These are phyloP conservation scores for Coemansia sp. DNA, from an alignment of 192 early-diverging fungal species.

Conservation along the genomic window DNA sequence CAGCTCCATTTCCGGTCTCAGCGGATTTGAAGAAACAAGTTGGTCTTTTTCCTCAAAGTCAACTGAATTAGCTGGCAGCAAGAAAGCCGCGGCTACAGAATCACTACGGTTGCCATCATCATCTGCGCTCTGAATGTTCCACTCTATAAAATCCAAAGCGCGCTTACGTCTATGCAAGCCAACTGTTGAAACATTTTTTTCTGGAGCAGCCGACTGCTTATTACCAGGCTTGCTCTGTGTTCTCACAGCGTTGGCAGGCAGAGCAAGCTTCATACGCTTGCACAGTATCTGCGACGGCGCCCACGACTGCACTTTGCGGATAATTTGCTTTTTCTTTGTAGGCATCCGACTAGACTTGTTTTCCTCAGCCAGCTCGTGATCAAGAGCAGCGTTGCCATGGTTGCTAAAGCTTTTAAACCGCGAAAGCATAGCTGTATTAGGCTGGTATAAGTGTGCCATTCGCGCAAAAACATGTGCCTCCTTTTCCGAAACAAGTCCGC, in stretches of 20 bases:
- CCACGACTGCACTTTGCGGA: not conserved
- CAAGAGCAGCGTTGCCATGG: not conserved
- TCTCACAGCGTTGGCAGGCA: not conserved
- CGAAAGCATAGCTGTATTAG: not conserved
- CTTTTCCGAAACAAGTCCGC: not conserved
- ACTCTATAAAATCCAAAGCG: not conserved
- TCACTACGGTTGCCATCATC: too few relatives aligned
- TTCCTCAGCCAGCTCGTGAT: not conserved
- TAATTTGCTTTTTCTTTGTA: not conserved
- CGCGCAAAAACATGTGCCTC: conserved; percentile 12
- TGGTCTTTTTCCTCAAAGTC: too few relatives aligned
- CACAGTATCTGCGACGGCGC: conserved; percentile 1
- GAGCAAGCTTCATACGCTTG: not conserved
- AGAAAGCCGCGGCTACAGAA: too few relatives aligned
- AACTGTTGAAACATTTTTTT: not conserved
- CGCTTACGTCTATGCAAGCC: not conserved
- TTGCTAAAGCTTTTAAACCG: not conserved
- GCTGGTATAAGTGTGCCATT: conserved; percentile 9
- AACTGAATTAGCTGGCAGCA: too few relatives aligned
- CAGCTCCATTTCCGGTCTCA: too few relatives aligned
- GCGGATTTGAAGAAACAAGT: too few relatives aligned
- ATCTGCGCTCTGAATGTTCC: not conserved
- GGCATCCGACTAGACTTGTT: not conserved
- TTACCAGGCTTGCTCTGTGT: not conserved
- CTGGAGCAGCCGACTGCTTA: not conserved